Evolutionary conservation across 2,329 filamentous ascomycete genomes (phyloP).

Genomic region (Alternaria arborescens): DNA sequence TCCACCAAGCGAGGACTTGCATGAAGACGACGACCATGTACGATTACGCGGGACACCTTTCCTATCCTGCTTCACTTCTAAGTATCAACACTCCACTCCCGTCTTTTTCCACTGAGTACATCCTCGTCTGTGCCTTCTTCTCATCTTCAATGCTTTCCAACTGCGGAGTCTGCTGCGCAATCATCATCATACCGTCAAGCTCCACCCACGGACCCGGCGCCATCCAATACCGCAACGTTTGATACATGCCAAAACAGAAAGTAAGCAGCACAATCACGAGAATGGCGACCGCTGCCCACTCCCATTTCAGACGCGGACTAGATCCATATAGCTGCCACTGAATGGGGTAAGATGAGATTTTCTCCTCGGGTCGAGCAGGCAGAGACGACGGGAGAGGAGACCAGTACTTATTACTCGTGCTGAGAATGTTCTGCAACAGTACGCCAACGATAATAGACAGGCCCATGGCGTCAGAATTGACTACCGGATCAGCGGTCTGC

Average conservation of each 20-base stretch:
- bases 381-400: conserved; percentile 4
- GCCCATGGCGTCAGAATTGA: conserved; percentile 6
- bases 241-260: conserved; percentile 1
- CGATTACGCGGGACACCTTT: neutral
- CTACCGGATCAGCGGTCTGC: neutral
- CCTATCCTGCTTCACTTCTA: conserved; percentile 1
- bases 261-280: neutral
- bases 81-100: conserved; percentile 4
- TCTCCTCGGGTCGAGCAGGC: neutral
- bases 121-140: neutral
- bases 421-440: conserved; percentile 12
- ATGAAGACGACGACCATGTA: neutral
- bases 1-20: neutral
- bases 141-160: neutral
- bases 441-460: conserved; percentile 6
- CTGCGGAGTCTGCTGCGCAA: conserved; percentile 6
- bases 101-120: neutral
- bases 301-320: conserved; percentile 6
- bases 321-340: conserved; percentile 20
- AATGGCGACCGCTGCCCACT: conserved; percentile 10
- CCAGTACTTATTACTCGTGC: conserved; percentile 10
- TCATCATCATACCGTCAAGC: conserved; percentile 11
- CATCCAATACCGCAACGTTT: conserved; percentile 6
- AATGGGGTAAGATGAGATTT: conserved; percentile 7
- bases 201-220: conserved; percentile 5